Evolutionary conservation across 139 green algal species (phyloP), one percentile per base, ranked within the genome.

Genomic region (Chlorella sp.): DNA sequence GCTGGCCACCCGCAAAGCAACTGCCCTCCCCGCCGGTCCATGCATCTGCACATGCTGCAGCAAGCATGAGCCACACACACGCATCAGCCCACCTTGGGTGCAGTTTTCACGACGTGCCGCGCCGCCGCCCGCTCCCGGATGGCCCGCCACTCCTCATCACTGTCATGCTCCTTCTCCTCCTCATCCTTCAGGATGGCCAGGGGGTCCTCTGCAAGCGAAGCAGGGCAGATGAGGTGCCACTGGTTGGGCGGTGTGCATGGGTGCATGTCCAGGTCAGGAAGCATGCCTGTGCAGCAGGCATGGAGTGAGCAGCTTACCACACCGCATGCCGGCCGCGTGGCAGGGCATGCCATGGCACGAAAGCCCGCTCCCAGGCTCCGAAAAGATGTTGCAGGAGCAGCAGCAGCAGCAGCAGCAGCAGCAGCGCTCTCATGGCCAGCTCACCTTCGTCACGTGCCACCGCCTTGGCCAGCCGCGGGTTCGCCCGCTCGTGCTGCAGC

Each of bases 71-170:
- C 44, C 25, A 9, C 78, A 51, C 9, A 9, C 44, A 16, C 44
- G 7, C 44, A 51, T 51, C 7, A 28, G 44, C 41, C 25, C 41
- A 36, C 51, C 39, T 51, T 23, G 39, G 76, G 70, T 36, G 47
- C 51, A 23, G 57, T 70, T 26, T 78, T 78, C 32, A 81, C 47
- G 1, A 69, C 86, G 4, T 74, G 60, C 68, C 71, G 47, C 25
- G 84, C 55, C 30, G 84, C 84, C 28, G 67, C 75, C 28, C 80
- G 44, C 36, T 74, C 74, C 47, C 81, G 82, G 20, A 90, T 87
- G 51, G 41, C 82, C n/a, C 87, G 87, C 82, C 82, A 90, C 69
- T 90, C 87, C 74, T 78, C 87, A 21, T 88, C 87, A 38, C 64
- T 83, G 51, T 90, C 87, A 18, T 30, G 44, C 18, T 90, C 80